Evolutionary conservation across 441 rosid genomes (phyloP), one percentile per base, ranked within the genome.

Genomic region (Francoa sonchifolia): DNA sequence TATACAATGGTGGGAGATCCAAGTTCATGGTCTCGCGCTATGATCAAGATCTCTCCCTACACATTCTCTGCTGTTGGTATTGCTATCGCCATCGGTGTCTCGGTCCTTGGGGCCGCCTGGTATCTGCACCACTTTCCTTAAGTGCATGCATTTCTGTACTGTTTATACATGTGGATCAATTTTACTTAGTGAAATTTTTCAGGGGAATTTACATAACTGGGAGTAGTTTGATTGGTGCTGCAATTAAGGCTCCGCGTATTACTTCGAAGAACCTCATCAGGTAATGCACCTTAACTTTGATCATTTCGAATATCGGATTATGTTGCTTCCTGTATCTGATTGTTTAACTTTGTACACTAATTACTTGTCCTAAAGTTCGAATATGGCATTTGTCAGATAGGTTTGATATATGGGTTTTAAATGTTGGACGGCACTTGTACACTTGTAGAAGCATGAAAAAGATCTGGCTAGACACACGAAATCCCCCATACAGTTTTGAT

Each of bases 41-140:
- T 90, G 48, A 75, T 86, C 16, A 68, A 39, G 42, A 74, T 90
- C 57, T 90, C 99, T 7, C 99, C 99, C 1, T 90, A 90, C 50
- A 82, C 95, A 31, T 90, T 71, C 77, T 72, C 96, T 19, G 96
- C 99, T 30, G 7, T 90, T 58, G 96, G 99, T 27, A 90, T 90
- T 69, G 96, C 93, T 49, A 46, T 90, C 47, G 54, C 99, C 33
- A 90, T 90, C 62, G 96, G 96, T 50, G 90, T 90, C 30, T 90
- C 96, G 9, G 95, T 90, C 62, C 99, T 90, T 58, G 99, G 96
- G 48, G 95, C 99, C 51, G 96, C 95, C 55, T 90, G 99, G 99
- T 90, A 77, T n/a, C n/a, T n/a, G n/a, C n/a, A n/a, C n/a, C n/a
- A n/a, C n/a, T n/a, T n/a, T n/a, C n/a, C n/a, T n/a, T n/a, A n/a